Evolutionary conservation across 2,329 filamentous ascomycete genomes (phyloP), one percentile per base, ranked within the genome.

Genomic region (Stachybotrys chlorohalonatus): DNA sequence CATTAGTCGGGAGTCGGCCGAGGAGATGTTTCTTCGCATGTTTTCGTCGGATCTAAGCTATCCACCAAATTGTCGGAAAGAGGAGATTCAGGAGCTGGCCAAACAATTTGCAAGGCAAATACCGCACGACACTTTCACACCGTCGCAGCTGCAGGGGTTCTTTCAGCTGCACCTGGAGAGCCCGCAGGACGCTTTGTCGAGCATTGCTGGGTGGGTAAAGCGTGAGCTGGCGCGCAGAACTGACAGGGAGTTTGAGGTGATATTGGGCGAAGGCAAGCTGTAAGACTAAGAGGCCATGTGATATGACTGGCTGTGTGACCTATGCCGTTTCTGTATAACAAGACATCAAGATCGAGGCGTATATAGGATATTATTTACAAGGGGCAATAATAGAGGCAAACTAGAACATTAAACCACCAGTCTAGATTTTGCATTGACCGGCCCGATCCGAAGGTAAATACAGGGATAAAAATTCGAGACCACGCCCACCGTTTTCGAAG

Each of bases 61-160:
- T 48, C 62, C 63, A 0, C 55, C 62, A 2, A 52, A 59, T 32
- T n/a, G 63, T 2, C 60, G 60, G 8, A 62, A 62, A 8, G 64
- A 64, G 1, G 64, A 70, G 52, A 59, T 75, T 5, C 51, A 60
- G 13, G 65, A 76, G 31, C 80, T 87, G 39, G 77, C 80, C 0
- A 63, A 70, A 11, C 69, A 75, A 36, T 85, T 89, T 54, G 73
- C 78, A 7, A 73, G 74, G 49, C 73, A 77, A 58, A 75, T 86
- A 17, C 75, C 75, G 0, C 67, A 73, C 7, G 63, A 70, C 48
- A 70, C 65, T 0, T 75, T 80, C 51, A 79, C 76, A 0, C 78
- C 78, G 0, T 78, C 78, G 0, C 67, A 77, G 42, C 57, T 80
- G 5, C 78, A 80, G 55, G 77, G 75, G 0, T 79, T 72, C 59